Conservation (phyloP, 495 filamentous ascomycete species). For the Aspergillus nidulans region DNA sequence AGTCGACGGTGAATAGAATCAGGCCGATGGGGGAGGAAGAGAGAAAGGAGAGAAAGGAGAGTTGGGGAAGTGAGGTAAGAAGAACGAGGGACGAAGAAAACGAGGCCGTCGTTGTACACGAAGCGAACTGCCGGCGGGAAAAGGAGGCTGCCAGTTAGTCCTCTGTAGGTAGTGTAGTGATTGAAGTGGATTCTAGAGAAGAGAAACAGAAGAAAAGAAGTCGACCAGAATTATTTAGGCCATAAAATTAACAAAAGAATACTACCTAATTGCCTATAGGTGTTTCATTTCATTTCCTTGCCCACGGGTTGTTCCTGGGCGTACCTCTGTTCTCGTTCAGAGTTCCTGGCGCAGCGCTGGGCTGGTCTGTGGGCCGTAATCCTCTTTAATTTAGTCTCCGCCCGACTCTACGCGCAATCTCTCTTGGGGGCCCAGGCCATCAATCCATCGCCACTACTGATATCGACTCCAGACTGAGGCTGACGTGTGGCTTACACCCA, state of each 20-base stretch:
- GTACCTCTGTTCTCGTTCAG: not conserved
- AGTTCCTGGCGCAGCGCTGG: not conserved
- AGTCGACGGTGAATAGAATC: constrained; percentile 13
- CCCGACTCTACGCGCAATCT: not conserved
- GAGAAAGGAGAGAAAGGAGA: constrained; percentile 15
- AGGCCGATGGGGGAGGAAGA: constrained; percentile 16
- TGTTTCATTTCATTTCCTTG: not conserved
- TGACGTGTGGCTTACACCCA: constrained; percentile 1
- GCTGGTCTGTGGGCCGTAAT: not conserved
- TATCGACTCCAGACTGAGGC: not conserved
- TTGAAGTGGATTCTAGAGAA: no score
- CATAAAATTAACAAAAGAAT: not conserved
- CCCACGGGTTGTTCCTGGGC: not conserved
- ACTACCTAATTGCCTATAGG: not conserved
- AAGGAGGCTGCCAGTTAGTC: constrained; percentile 3
- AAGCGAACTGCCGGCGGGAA: not conserved
- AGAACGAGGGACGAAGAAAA: constrained; percentile 14
- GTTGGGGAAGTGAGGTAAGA: constrained; percentile 12
- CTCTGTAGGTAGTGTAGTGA: no score
- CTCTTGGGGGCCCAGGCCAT: not conserved
- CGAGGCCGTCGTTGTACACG: constrained; percentile 7
- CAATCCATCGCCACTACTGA: not conserved
- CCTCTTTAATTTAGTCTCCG: not conserved
- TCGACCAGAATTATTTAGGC: not conserved
- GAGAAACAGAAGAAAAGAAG: not conserved